Base-by-base conservation (phyloP, 2,329 filamentous ascomycete species). In the Paraconiothyrium sp. region DNA sequence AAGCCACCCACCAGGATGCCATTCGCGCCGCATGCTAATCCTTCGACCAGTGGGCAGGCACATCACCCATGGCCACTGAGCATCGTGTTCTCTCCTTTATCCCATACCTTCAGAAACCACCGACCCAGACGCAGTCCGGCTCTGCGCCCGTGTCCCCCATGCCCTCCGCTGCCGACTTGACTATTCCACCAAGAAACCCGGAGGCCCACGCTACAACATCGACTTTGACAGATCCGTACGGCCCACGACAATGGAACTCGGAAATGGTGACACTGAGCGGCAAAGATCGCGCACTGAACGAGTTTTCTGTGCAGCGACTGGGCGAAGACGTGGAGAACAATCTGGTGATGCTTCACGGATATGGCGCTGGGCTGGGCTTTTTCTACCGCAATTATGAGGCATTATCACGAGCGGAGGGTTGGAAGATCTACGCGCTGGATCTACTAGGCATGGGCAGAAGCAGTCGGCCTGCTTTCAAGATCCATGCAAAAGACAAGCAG, bases 351-450 rank as follows among this genome's bases (percentile, higher is more conserved):
- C 83, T 99, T 4, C 95, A 99, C 76, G 95, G 95, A 63, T 99
- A 99, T 78, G 95, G 95, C 50, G 95, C 95, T 2, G 95, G 95
- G 0, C 85, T 99, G 0, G 95, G 94, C 24, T 98, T 99, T 81
- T 99, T 97, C 84, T 99, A 97, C 84, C 94, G 95, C 81, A 99
- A 99, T 77, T 97, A 97, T 63, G 95, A 99, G 78, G 89, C 90
- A 6, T 81, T 99, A 37, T 94, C 90, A 49, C 89, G 94, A 20
- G 82, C 89, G 1, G 84, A 86, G 32, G 93, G 94, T 32, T 96
- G 95, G 89, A 94, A 92, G 72, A 81, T 99, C 20, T 98, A 95
- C 76, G 93, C 94, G 0, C 83, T 99, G n/a, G 94, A 99, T 73
- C 88, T 98, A 85, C 85, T 97, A 16, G 94, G 94, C 61, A 97